Base-by-base conservation (phyloP, 1,139 yeast genomes). In the Ogataea hybrid region DNA sequence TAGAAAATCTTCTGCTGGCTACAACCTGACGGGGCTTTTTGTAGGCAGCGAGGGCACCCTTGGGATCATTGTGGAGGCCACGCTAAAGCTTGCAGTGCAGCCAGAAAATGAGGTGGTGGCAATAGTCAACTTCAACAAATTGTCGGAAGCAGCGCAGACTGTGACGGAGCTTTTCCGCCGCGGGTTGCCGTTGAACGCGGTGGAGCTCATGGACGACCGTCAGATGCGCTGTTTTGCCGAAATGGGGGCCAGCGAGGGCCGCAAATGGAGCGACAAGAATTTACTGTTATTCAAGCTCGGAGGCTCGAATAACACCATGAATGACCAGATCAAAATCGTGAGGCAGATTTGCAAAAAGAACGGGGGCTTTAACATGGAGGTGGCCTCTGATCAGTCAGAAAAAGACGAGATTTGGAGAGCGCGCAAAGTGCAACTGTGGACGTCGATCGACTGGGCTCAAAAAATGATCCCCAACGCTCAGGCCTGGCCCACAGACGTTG, bases 271-370 rank as follows among this genome's bases (percentile, higher is more conserved):
- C 17, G 95, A 84, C 57, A 70, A 72, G 42, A 90, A 94, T 5
- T 79, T 95, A 0, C 64, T 87, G 35, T 75, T 85, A 51, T 77
- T 85, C 65, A 85, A 84, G 62, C 67, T 86, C 39, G 90, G 94
- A 12, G 94, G 90, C 1, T 39, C 53, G 5, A 52, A 61, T 18
- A 31, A 41, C 8, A 36, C 41, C 20, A 29, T 58, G 34, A 48
- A 44, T n/a, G 59, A 54, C 34, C 54, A 51, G 27, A 46, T 51
- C 17, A 20, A 39, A 14, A 37, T 34, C 3, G 54, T 58, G 11
- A 44, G 41, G 21, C 34, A 46, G 25, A 52, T 58, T 22, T 49
- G 57, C 32, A 25, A 37, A 9, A 9, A 39, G 9, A 56, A 57
- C 32, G 51, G 52, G 12, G 61, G 60, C 2, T 55, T 51, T 31